Conservation (phyloP, 768 basidiomycete genomes). For the Tylopilus plumbeoviolaceoides region DNA sequence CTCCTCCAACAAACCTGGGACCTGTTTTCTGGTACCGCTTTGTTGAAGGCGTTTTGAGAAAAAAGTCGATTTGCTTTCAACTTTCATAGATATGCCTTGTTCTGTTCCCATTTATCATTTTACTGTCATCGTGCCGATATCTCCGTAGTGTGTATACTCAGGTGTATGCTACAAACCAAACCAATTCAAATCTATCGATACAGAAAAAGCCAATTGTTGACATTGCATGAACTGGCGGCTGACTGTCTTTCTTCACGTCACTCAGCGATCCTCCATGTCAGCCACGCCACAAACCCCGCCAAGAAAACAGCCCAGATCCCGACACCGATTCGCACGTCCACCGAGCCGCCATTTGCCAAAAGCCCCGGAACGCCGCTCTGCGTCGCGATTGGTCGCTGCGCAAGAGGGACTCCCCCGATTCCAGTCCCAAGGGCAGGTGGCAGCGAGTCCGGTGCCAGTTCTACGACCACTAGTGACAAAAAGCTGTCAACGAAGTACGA, state of each 20-base stretch:
- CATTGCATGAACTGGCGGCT: background rate
- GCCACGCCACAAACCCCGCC: slow-evolving; percentile 17
- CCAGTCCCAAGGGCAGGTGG: slow-evolving; percentile 21
- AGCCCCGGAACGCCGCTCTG: slow-evolving; percentile 2
- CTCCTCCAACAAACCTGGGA: slow-evolving; percentile 19
- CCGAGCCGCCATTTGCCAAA: slow-evolving; percentile 17
- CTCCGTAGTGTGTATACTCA: background rate
- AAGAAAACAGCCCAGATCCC: slow-evolving; percentile 18
- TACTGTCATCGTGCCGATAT: background rate
- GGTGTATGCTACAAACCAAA: slow-evolving; percentile 8
- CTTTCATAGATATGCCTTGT: too few species aligned
- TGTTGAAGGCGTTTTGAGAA: slow-evolving; percentile 8
- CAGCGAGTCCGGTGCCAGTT: slow-evolving; percentile 38
- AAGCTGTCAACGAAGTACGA: background rate
- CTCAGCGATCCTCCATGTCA: slow-evolving; percentile 12
- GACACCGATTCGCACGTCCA: slow-evolving; percentile 3
- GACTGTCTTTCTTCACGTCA: slow-evolving; percentile 1
- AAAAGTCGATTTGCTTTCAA: background rate
- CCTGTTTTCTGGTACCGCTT: slow-evolving; percentile 11
- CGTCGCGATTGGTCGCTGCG: slow-evolving; percentile 15
- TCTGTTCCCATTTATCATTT: background rate
- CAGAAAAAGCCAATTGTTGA: background rate
- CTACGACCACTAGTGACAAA: slow-evolving; percentile 32
- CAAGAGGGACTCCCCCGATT: slow-evolving; percentile 29
- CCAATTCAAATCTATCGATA: slow-evolving; percentile 1